A percentile compares a stretch with the other conserved stretches of the same genome.
These are phyloP conservation scores for Globisporangium sylvaticum DNA, from an alignment of 352 stramenopile species.

Conservation along the genomic window DNA sequence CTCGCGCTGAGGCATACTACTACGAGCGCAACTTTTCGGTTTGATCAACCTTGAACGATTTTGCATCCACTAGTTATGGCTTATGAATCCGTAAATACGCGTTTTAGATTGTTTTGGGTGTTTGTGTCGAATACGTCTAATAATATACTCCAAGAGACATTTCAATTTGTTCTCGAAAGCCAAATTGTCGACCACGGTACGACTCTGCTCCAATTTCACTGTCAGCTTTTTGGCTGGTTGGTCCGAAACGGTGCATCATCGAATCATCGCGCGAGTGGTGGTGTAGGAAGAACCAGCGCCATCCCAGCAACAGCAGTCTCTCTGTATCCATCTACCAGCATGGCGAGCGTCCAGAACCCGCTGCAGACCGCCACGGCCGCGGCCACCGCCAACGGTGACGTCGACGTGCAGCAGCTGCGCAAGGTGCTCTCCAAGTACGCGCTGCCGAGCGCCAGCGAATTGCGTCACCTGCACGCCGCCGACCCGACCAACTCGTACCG, in stretches of 20 bases:
- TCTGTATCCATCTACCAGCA: conserved; percentile 7
- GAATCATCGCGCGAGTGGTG: background rate
- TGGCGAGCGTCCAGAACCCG: conserved; percentile 15
- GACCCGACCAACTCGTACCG: conserved; percentile 73
- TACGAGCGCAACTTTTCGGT: too few relatives aligned
- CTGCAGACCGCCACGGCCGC: conserved; percentile 5
- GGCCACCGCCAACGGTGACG: conserved; percentile 14
- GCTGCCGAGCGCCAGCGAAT: conserved; percentile 82
- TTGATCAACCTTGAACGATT: too few relatives aligned
- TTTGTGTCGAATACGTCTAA: background rate
- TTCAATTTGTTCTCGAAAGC: background rate
- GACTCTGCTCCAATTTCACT: background rate
- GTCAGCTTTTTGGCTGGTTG: conserved; percentile 9
- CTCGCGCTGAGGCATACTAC: too few relatives aligned
- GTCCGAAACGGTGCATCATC: conserved; percentile 13
- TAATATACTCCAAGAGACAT: background rate
- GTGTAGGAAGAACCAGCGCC: background rate
- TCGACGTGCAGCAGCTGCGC: conserved; percentile 53
- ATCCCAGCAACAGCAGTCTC: background rate
- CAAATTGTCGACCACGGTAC: background rate
- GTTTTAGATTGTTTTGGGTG: too few relatives aligned
- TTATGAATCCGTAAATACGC: too few relatives aligned
- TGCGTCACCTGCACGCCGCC: conserved; percentile 70
- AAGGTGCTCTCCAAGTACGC: conserved; percentile 86
- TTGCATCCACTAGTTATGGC: too few relatives aligned